Conservation (phyloP, 75 land plant species). For the Cunninghamia lanceolata region DNA sequence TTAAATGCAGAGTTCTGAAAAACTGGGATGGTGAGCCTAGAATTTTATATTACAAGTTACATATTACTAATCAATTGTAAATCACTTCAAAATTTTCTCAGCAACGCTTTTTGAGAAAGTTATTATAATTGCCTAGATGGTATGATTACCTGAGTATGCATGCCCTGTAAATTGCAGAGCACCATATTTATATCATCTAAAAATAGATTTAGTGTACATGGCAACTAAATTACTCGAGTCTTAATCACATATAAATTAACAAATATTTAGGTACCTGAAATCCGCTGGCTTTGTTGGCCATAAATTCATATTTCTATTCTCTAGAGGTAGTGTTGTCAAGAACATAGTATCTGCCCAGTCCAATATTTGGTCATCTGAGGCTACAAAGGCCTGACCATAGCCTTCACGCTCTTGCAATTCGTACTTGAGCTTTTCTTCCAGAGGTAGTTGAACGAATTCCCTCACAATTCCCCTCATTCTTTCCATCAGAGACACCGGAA, state of each 20-base stretch:
- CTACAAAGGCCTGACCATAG: slow-evolving; percentile 12
- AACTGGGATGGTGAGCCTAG: too few species aligned
- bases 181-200: background rate
- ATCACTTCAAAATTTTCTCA: too few species aligned
- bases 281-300: slow-evolving; percentile 38
- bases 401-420: background rate
- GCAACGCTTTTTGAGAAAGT: too few species aligned
- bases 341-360: slow-evolving; percentile 54
- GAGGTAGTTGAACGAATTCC: slow-evolving; percentile 21
- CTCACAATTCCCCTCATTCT: slow-evolving; percentile 4
- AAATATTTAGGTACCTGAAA: slow-evolving; percentile 30
- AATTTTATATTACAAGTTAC: too few species aligned
- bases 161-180: too few species aligned
- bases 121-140: too few species aligned
- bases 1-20: too few species aligned
- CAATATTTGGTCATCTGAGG: background rate
- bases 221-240: too few species aligned
- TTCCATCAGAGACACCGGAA: slow-evolving; percentile 13
- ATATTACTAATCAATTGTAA: too few species aligned
- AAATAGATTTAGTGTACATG: too few species aligned
- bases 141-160: too few species aligned
- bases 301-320: slow-evolving; percentile 22
- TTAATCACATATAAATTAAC: too few species aligned
- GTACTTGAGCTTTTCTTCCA: slow-evolving; percentile 19
- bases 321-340: slow-evolving; percentile 17